phyloP scores from a whole-genome alignment of 2,329 filamentous ascomycete genomes.

The Didymella lethalis region DNA sequence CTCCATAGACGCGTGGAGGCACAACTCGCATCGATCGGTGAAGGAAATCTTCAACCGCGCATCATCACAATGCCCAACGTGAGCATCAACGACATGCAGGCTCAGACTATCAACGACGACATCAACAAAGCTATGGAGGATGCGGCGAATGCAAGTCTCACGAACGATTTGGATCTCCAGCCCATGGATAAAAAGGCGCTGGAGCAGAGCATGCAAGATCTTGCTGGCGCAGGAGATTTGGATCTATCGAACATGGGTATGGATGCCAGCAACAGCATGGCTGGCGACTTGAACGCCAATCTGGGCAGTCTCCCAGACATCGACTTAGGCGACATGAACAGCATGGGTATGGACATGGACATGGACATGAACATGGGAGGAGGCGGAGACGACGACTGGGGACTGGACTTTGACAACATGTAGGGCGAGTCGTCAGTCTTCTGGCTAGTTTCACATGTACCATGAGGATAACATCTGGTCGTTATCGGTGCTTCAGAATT shows the following conservation, averaged over 20 bases:
- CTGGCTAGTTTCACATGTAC: not conserved
- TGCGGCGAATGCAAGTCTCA: slow-evolving; percentile 44
- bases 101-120: slow-evolving; percentile 39
- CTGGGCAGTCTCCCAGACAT: slow-evolving; percentile 40
- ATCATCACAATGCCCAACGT: slow-evolving; percentile 41
- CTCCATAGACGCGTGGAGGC: slow-evolving; percentile 70
- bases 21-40: slow-evolving; percentile 58
- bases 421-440: slow-evolving; percentile 19
- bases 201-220: slow-evolving; percentile 44
- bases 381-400: slow-evolving; percentile 50
- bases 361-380: slow-evolving; percentile 40
- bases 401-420: slow-evolving; percentile 54
- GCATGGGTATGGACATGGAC: slow-evolving; percentile 42
- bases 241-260: slow-evolving; percentile 44
- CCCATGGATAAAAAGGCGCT: slow-evolving; percentile 46
- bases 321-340: slow-evolving; percentile 41
- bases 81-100: slow-evolving; percentile 38
- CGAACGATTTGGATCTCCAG: slow-evolving; percentile 42
- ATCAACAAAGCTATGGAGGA: slow-evolving; percentile 49
- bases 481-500: not conserved
- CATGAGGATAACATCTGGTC: too few species aligned
- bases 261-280: slow-evolving; percentile 33
- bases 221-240: slow-evolving; percentile 37
- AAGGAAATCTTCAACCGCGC: slow-evolving; percentile 35
- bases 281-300: slow-evolving; percentile 30